Conservation (phyloP, 75 land plant species). For the Pinus albicaulis region DNA sequence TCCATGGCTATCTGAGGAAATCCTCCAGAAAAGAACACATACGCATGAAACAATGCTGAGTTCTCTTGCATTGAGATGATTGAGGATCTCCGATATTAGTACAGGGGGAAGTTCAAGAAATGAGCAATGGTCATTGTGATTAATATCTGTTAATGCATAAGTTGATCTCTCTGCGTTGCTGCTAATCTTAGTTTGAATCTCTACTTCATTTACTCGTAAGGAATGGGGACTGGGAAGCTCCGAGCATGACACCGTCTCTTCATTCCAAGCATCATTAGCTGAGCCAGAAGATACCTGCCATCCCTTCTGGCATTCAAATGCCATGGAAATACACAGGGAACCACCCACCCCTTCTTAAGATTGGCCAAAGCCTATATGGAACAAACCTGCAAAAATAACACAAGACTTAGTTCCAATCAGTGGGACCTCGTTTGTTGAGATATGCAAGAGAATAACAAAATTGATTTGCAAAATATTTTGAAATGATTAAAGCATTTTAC, state of each 20-base stretch:
- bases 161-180: not conserved
- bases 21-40: constrained; percentile 49
- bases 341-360: not conserved
- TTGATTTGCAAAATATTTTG: too few relatives aligned
- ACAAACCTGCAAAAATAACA: constrained; percentile 2
- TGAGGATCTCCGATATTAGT: constrained; percentile 72
- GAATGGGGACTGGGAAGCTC: not conserved
- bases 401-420: too few relatives aligned
- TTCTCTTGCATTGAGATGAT: constrained; percentile 75
- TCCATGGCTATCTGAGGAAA: constrained; percentile 79
- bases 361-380: not conserved
- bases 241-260: constrained; percentile 15
- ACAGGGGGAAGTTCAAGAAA: constrained; percentile 82
- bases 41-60: constrained; percentile 88
- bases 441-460: too few relatives aligned
- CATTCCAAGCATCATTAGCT: constrained; percentile 30
- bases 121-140: constrained; percentile 10
- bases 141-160: constrained; percentile 1
- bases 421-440: too few relatives aligned
- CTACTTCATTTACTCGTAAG: not conserved
- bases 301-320: constrained; percentile 44
- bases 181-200: not conserved
- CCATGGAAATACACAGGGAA: constrained; percentile 32
- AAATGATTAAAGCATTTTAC: too few relatives aligned
- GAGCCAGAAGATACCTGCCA: constrained; percentile 13